Base-by-base conservation (phyloP, 768 basidiomycete species). In the Tulasnella sp. region DNA sequence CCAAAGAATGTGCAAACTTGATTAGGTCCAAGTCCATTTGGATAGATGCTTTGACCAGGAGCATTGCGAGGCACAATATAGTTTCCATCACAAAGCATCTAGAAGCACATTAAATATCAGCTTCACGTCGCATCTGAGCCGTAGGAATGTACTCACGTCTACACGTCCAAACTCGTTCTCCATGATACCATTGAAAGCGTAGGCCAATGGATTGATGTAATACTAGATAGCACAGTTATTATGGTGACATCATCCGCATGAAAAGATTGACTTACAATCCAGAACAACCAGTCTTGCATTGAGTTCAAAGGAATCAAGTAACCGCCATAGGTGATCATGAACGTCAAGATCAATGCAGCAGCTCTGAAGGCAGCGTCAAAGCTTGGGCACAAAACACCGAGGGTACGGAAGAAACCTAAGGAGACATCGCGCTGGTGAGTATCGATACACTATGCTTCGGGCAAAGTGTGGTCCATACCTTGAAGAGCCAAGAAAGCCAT, bases 271-370 rank as follows among this genome's bases (percentile, higher is more conserved):
- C 42, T 64, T 57, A 57, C 65, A 27, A 88, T 79, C 87, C 87
- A 90, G 68, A 85, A 86, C 7, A 90, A 61, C 82, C 82, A 88
- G 37, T 78, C 69, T 61, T 85, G 82, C 81, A 85, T 83, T 55
- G 72, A 68, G 56, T 70, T 69, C 5, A 75, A 72, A 0, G 80
- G 80, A 53, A 85, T 75, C 45, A 78, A 73, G 60, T 82, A 82
- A 3, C 83, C 83, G 16, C 74, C 69, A 60, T 83, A 89, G 57
- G 78, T 68, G 47, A 86, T 68, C 60, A 89, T 76, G 61, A 81
- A 81, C 3, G 85, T 80, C 24, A 56, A 41, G 48, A 53, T n/a
- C 12, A 50, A 54, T 27, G 45, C 46, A 34, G 42, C 65, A 29
- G 45, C 62, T 48, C 69, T 71, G 63, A 72, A 76, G 10, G 69